Evolutionary conservation across 2,329 filamentous ascomycete species (phyloP), one percentile per base, ranked within the genome.

Genomic region (Aspergillus sp.): DNA sequence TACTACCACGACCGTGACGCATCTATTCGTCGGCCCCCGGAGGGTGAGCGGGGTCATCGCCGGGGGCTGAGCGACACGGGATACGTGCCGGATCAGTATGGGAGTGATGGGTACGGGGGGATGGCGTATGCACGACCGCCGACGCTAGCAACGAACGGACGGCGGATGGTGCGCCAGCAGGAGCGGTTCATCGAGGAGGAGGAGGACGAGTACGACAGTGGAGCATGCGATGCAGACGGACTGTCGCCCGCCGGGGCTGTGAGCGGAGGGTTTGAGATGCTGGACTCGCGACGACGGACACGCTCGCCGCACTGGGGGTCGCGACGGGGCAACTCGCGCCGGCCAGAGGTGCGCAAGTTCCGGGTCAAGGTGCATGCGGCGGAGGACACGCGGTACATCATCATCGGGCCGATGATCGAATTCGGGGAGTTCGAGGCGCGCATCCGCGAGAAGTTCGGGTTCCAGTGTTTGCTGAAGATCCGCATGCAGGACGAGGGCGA

Each of bases 401-500:
- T 96, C 82, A 84, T 96, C 49, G 83, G 83, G 7, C 77, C 85
- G 1, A 82, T 83, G 2, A 81, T 90, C 11, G 84, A 87, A 54
- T 96, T 91, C 69, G 76, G 80, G 5, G 89, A 93, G 53, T 84
- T 99, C 42, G 85, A 87, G 38, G 85, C 87, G 56, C 85, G 86
- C 54, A 88, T 99, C 53, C 82, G 87, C 44, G 87, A 91, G 57
- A 99, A 99, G 74, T 96, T 97, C 66, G 86, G 82, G 13, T 79
- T 96, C 57, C 66, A 63, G 32, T 62, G 65, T 51, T 78, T 82
- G 50, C 76, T 86, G 56, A 83, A 84, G 52, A 93, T 96, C 76
- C 95, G 92, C 79, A 87, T 96, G 73, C 94, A 94, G 78, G 94
- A 97, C 61, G 80, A 87, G 50, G 88, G 88, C 3, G 93, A 97